Conservation (phyloP, 805 yeast genomes). For the Cyberlindnera subsufficiens region DNA sequence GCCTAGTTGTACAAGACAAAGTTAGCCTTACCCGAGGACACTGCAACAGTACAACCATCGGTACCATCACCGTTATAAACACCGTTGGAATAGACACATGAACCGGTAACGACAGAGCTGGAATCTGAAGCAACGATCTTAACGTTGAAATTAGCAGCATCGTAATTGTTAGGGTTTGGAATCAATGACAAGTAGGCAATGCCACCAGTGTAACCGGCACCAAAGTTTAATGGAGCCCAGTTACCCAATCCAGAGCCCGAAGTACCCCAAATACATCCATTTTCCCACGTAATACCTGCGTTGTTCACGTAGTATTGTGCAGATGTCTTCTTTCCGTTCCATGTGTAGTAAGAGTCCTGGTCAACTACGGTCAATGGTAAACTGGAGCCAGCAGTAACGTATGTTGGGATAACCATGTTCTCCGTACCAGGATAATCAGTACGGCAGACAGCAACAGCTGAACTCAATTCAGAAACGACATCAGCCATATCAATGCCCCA, state of each 20-base stretch:
- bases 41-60: slow-evolving; percentile 93
- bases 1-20: slow-evolving; percentile 57
- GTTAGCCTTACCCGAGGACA: slow-evolving; percentile 75
- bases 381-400: slow-evolving; percentile 60
- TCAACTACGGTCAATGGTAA: slow-evolving; percentile 76
- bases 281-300: slow-evolving; percentile 85
- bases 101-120: slow-evolving; percentile 48
- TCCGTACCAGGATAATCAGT: slow-evolving; percentile 99
- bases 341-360: slow-evolving; percentile 67
- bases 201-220: slow-evolving; percentile 73
- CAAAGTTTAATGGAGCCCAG: slow-evolving; percentile 97
- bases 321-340: slow-evolving; percentile 81
- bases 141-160: slow-evolving; percentile 66
- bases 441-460: slow-evolving; percentile 87
- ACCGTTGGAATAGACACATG: slow-evolving; percentile 79
- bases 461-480: slow-evolving; percentile 56
- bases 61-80: slow-evolving; percentile 59
- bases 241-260: slow-evolving; percentile 80
- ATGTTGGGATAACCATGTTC: slow-evolving; percentile 95
- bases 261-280: slow-evolving; percentile 94
- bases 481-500: slow-evolving; percentile 75
- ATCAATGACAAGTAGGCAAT: slow-evolving; percentile 81
- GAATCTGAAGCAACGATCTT: slow-evolving; percentile 62
- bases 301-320: slow-evolving; percentile 96
- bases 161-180: slow-evolving; percentile 87